Evolutionary conservation across 2,329 filamentous ascomycete genomes (phyloP).

Genomic region (Lanzia echinophila): DNA sequence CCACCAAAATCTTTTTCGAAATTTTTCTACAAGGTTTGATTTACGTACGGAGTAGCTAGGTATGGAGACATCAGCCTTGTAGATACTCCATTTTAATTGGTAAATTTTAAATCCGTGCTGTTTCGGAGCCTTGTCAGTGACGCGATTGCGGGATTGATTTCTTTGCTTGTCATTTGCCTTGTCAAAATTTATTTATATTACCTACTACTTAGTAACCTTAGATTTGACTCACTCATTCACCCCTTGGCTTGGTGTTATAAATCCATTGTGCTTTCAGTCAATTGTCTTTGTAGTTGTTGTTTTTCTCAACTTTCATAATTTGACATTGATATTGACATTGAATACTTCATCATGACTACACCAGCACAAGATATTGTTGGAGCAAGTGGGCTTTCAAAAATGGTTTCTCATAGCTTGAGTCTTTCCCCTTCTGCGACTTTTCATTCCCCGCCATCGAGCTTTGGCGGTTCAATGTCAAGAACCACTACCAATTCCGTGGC

Average conservation of each 20-base stretch:
- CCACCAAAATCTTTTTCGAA: no score
- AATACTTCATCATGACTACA: conserved; percentile 10
- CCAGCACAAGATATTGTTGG: conserved; percentile 43
- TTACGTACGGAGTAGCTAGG: no score
- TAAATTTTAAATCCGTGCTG: not conserved
- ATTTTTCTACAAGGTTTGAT: not conserved
- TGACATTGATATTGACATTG: not conserved
- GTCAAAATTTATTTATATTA: no score
- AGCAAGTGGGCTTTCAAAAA: conserved; percentile 30
- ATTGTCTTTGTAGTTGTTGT: not conserved
- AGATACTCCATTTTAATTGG: not conserved
- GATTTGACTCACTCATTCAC: conserved; percentile 1
- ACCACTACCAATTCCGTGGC: conserved; percentile 35
- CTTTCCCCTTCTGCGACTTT: conserved; percentile 70
- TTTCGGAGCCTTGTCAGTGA: conserved; percentile 1
- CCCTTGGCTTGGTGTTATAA: not conserved
- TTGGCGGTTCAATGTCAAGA: conserved; percentile 41
- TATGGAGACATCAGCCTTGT: conserved; percentile 5
- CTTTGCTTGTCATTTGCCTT: not conserved
- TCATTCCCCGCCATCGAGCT: conserved; percentile 64
- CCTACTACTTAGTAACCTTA: no score
- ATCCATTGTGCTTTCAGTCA: no score
- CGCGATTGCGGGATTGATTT: not conserved
- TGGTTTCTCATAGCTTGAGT: conserved; percentile 54
- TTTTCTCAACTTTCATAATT: not conserved